phyloP scores from a whole-genome alignment of 192 early-diverging fungal genomes.

The Pecoramyces ruminantium region DNA sequence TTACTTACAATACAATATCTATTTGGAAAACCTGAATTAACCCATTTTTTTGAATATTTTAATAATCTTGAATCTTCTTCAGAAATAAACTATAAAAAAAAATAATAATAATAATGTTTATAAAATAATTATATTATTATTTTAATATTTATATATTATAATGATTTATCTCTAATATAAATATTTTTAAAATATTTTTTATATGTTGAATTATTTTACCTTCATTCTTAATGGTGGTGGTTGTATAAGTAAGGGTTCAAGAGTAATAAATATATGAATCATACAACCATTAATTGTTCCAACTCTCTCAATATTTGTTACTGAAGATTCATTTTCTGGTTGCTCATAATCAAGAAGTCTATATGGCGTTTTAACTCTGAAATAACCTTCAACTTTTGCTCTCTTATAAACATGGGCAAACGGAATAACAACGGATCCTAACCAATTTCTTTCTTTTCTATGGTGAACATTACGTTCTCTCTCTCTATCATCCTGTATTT shows the following conservation, averaged over 20 bases:
- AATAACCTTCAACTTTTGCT: constrained; percentile 28
- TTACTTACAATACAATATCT: neutral
- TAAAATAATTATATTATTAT: no score
- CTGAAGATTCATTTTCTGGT: constrained; percentile 1
- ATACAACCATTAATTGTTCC: constrained; percentile 11
- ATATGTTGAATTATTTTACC: neutral
- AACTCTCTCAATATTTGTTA: constrained; percentile 6
- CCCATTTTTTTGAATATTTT: constrained; percentile 7
- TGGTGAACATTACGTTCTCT: constrained; percentile 18
- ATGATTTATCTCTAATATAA: no score
- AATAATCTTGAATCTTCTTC: constrained; percentile 20
- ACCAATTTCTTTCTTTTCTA: constrained; percentile 27
- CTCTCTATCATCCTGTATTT: constrained; percentile 28
- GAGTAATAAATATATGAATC: constrained; percentile 31
- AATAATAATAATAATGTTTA: no score
- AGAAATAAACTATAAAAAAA: constrained; percentile 11
- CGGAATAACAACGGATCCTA: constrained; percentile 25
- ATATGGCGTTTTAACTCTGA: constrained; percentile 17
- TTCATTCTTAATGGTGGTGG: constrained; percentile 14
- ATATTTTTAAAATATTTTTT: neutral
- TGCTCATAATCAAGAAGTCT: constrained; percentile 20
- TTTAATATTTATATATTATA: no score
- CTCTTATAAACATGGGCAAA: constrained; percentile 27
- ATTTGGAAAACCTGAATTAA: constrained; percentile 3
- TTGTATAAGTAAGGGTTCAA: constrained; percentile 28